Base-by-base conservation (phyloP, 371 early-diverging fungal genomes). In the Mucor mucedo region DNA sequence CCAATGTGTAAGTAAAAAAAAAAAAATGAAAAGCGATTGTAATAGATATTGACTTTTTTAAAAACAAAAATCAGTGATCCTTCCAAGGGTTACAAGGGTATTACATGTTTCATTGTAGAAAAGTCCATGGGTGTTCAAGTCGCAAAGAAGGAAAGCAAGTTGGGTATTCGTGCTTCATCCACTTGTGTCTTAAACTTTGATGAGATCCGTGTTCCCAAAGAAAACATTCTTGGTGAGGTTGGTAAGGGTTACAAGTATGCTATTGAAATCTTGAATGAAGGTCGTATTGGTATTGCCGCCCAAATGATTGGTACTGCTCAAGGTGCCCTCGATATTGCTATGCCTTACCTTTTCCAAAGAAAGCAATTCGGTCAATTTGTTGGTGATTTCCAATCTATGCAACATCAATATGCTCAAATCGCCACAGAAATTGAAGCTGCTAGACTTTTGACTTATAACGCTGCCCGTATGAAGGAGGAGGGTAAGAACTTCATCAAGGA, bases 241-340 rank as follows among this genome's bases (percentile, higher is more conserved):
- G 98, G 98, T 60, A 89, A 96, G 83, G 99, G 99, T 33, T 98
- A 98, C 93, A 97, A 96, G 83, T 95, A 95, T 64, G 97, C 98
- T 57, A 98, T 98, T 65, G 97, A 96, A 77, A 96, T 95, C 55
- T 83, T 98, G 66, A 98, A 98, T 82, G 98, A 97, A 79, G 98
- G 98, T 44, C 93, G 98, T 76, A 95, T 98, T 55, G 99, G 99
- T 70, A 97, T 97, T 79, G 96, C 97, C 45, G 97, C 97, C 39
- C 98, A 98, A 79, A 97, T 97, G 99, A 73, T 98, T 50, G 99
- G 99, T 60, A 76, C 96, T 45, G 98, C 98, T 16, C 97, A 98
- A 79, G 98, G 98, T 32, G 96, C 90, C 29, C 92, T 91, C 65
- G 97, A 98, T 75, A 76, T 83, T 59, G 91, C 95, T 14, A 62